Base-by-base conservation (phyloP, 768 basidiomycete genomes). In the Lactifluus pinguis region DNA sequence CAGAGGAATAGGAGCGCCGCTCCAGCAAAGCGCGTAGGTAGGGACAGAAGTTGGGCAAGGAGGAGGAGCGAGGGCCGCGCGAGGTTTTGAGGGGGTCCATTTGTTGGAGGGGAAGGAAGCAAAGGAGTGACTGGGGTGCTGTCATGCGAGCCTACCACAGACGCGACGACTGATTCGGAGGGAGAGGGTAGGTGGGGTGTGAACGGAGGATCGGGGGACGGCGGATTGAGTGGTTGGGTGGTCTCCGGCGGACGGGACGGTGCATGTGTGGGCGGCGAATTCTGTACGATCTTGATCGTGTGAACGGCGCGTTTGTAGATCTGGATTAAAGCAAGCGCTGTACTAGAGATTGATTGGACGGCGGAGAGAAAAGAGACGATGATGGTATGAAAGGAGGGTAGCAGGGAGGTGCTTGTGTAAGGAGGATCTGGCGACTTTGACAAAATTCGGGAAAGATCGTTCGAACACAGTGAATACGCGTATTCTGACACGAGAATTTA, bases 331-430 rank as follows among this genome's bases (percentile, higher is more conserved):
- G 82, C 77, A 13, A 92, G 80, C 65, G 84, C 85, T 41, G 77
- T 72, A 9, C 87, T 84, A 0, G 90, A 90, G 38, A 92, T 71
- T 6, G 79, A 76, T 66, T 90, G 89, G 14, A 92, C 77, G 32
- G 84, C 78, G 13, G 92, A 89, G 21, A 95, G 84, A 19, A 89
- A 72, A 63, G 87, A 70, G 49, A 93, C 79, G 55, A 89, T 75
- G 42, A 90, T 69, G 53, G 76, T 75, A 41, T 86, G 78, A 61
- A 78, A 74, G 19, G 80, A 76, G 48, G 65, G 65, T 3, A 58
- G 11, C 8, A 30, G 9, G n/a, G 54, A 66, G 3, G 53, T 14
- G n/a, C 51, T 73, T 63, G 39, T 69, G 66, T 21, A 65, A 69
- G 55, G 69, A n/a, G 65, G 52, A 55, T 66, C 65, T 59, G 60